These are phyloP conservation scores for Russula sp. DNA, from an alignment of 768 basidiomycete genomes.

Conservation along the genomic window DNA sequence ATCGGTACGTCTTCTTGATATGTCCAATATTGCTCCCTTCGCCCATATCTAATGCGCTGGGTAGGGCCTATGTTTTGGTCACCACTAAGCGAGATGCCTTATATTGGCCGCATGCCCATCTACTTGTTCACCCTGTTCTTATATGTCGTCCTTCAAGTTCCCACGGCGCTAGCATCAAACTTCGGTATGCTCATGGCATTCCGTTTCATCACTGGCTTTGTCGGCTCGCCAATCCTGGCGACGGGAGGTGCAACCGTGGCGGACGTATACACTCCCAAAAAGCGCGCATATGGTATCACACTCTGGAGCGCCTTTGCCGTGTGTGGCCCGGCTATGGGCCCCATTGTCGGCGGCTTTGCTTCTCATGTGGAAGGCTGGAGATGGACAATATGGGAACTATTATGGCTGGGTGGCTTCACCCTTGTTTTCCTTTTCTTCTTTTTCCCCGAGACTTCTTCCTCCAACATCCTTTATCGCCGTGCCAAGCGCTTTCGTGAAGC, in stretches of 20 bases:
- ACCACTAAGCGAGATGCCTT: slow-evolving; percentile 33
- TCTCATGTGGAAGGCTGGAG: slow-evolving; percentile 31
- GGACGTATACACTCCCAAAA: slow-evolving; percentile 27
- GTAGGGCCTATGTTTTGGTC: slow-evolving; percentile 27
- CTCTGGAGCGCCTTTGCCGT: slow-evolving; percentile 30
- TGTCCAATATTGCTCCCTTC: neutral
- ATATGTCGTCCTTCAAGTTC: slow-evolving; percentile 32
- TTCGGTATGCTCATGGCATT: slow-evolving; percentile 31
- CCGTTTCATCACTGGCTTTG: slow-evolving; percentile 35
- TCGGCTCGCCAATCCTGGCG: slow-evolving; percentile 32
- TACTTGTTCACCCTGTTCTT: slow-evolving; percentile 32
- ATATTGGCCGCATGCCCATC: slow-evolving; percentile 32
- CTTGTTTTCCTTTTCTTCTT: slow-evolving; percentile 29
- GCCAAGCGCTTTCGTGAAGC: slow-evolving; percentile 30
- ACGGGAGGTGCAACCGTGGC: slow-evolving; percentile 31
- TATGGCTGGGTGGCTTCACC: slow-evolving; percentile 31
- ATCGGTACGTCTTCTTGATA: slow-evolving; percentile 14
- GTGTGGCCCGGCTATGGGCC: slow-evolving; percentile 29
- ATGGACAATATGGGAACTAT: slow-evolving; percentile 33
- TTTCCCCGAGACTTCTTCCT: slow-evolving; percentile 31
- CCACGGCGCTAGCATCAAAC: slow-evolving; percentile 31
- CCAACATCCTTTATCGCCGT: slow-evolving; percentile 32
- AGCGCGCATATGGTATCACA: slow-evolving; percentile 27
- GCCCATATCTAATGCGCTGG: slow-evolving; percentile 23
- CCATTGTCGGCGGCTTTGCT: slow-evolving; percentile 34